Conservation (phyloP, 2,329 filamentous ascomycete species). For the Nothophaeocryptopus gaeumannii region DNA sequence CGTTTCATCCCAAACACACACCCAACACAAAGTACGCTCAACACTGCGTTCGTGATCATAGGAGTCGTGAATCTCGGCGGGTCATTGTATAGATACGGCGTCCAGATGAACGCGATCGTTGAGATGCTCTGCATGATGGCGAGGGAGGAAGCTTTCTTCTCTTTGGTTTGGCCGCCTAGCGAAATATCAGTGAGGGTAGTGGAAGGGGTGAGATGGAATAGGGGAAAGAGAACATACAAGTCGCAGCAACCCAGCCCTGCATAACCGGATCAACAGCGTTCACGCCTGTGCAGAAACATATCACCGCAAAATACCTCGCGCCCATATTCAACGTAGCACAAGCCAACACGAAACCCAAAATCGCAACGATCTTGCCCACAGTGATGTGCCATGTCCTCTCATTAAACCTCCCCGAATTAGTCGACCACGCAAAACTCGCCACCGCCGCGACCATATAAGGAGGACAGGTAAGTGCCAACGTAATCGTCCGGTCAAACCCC, state of each 20-base stretch:
- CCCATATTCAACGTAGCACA: background rate
- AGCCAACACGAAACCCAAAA: background rate
- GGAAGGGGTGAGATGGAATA: too few relatives aligned
- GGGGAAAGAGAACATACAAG: background rate
- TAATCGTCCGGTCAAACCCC: background rate
- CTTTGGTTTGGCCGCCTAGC: background rate
- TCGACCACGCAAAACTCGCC: background rate
- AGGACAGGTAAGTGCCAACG: constrained; percentile 1
- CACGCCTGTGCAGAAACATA: background rate
- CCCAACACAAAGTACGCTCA: background rate
- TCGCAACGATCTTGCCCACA: background rate
- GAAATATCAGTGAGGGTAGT: too few relatives aligned
- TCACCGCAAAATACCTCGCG: background rate
- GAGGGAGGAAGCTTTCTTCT: constrained; percentile 1
- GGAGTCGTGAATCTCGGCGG: background rate
- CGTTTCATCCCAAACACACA: background rate
- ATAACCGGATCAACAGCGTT: background rate
- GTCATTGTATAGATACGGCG: background rate
- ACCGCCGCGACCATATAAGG: constrained; percentile 7
- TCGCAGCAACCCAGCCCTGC: background rate
- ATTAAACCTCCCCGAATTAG: background rate
- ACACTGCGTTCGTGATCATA: background rate
- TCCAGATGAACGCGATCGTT: background rate
- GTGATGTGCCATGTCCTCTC: background rate
- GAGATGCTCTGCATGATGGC: background rate